Conservation (phyloP, 768 basidiomycete species). For the Rhodosporidiobolus odoratus region DNA sequence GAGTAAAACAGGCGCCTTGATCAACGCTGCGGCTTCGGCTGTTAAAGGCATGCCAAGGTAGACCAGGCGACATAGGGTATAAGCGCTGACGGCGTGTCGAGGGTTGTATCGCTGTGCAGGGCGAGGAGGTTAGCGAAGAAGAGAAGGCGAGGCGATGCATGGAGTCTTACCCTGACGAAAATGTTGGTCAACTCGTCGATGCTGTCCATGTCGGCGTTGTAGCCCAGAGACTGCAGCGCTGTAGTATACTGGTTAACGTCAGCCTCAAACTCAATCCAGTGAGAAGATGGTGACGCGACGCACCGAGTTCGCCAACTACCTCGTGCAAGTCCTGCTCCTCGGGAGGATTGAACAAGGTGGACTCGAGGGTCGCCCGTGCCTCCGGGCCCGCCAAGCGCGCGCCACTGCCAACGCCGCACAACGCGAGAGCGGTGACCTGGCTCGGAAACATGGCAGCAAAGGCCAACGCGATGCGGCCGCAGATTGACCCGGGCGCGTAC, state of each 20-base stretch:
- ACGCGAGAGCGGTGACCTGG: neutral
- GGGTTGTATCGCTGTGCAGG: neutral
- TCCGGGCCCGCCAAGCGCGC: neutral
- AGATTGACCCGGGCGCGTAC: neutral
- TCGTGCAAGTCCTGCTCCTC: neutral
- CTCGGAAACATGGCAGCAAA: slow-evolving; percentile 3
- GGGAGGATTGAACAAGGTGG: neutral
- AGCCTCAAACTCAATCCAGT: neutral
- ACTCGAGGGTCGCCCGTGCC: neutral
- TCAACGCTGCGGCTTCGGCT: neutral
- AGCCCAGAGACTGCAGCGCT: neutral
- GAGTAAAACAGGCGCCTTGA: neutral
- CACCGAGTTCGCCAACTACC: neutral
- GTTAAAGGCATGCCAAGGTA: neutral
- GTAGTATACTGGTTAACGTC: neutral
- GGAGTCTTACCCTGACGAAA: neutral
- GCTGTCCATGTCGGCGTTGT: neutral
- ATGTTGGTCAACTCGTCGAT: neutral
- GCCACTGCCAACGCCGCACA: neutral
- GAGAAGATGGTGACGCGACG: neutral
- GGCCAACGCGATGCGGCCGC: slow-evolving; percentile 1
- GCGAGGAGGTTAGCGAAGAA: neutral
- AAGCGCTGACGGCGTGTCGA: neutral
- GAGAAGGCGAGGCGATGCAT: neutral
- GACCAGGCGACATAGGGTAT: neutral